Base-by-base conservation (phyloP, 2,329 filamentous ascomycete genomes). In the Ophiosphaerella korrae region DNA sequence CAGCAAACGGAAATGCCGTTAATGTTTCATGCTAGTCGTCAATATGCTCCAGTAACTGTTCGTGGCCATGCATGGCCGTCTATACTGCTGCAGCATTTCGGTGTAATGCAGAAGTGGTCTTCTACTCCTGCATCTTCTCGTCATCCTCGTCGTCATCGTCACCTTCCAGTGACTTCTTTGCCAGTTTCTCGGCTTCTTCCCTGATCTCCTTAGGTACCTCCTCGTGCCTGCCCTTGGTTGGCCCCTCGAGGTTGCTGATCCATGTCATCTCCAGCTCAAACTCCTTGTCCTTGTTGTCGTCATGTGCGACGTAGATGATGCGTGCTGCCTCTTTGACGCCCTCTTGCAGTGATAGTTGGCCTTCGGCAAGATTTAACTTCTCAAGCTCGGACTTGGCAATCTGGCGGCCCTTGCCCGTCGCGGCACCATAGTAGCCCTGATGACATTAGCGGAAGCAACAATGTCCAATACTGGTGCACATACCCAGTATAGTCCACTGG, bases 251-350 rank as follows among this genome's bases (percentile, higher is more conserved):
- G 45, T 83, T 85, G 76, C 92, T 97, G 75, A 97, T 90, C 94
- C 94, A 99, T 52, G 90, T 96, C 92, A 99, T 95, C 81, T 99
- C 94, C 53, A 99, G 82, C 85, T 99, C 94, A 70, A 97, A 99
- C 61, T 97, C 94, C 82, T 99, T 99, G 79, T 97, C 94, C 81
- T 97, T 97, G 82, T 93, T 97, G 76, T 99, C 94, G 75, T 97
- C 94, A 74, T 99, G 94, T 42, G 93, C 92, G 53, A 96, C 86
- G 75, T 97, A 95, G 77, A 99, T 97, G 77, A 99, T 99, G 55
- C 92, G 83, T 49, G 94, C 94, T 31, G 94, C 94, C 81, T 97
- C 90, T 82, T 96, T 97, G 70, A 99, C 90, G 43, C 88, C 94
- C 71, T 97, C 87, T 70, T 88, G 81, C 52, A 99, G 80, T 55